Evolutionary conservation across 2,329 filamentous ascomycete species (phyloP).

Genomic region (Colletotrichum acutatum): DNA sequence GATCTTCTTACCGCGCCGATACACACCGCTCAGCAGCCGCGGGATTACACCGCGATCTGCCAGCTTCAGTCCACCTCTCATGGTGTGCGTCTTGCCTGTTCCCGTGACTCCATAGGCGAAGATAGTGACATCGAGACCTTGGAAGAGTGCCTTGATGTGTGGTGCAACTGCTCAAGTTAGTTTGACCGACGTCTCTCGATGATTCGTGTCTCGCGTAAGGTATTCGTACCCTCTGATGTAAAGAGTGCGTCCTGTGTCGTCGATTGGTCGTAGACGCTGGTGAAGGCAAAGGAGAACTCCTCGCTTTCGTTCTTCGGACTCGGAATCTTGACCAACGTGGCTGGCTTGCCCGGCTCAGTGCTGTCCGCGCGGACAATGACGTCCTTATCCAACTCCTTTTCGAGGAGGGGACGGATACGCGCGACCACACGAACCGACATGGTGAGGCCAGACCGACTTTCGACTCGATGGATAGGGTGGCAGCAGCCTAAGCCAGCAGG

Average conservation of each 20-base stretch:
- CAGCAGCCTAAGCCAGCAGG: background rate
- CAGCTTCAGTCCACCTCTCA: constrained; percentile 89
- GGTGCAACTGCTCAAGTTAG: constrained; percentile 73
- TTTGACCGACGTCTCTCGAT: constrained; percentile 12
- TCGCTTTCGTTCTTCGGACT: constrained; percentile 93
- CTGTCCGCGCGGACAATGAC: constrained; percentile 80
- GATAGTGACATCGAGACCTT: constrained; percentile 86
- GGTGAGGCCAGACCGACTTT: constrained; percentile 32
- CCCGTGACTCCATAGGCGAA: constrained; percentile 96
- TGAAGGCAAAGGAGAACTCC: constrained; percentile 94
- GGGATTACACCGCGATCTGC: constrained; percentile 91
- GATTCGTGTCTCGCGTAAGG: constrained; percentile 16
- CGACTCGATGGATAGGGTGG: background rate
- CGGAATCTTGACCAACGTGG: constrained; percentile 84
- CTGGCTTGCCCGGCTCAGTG: constrained; percentile 69
- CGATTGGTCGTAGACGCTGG: constrained; percentile 85
- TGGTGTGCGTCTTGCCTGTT: constrained; percentile 95
- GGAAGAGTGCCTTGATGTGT: constrained; percentile 91
- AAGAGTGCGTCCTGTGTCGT: constrained; percentile 90
- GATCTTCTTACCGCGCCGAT: constrained; percentile 85
- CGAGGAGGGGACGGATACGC: constrained; percentile 87
- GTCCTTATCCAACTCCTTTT: constrained; percentile 87
- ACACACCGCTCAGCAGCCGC: constrained; percentile 84
- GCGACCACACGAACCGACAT: constrained; percentile 88
- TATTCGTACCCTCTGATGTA: constrained; percentile 80